These are phyloP conservation scores for Berberis vulgaris DNA, from an alignment of 164 flowering plant genomes.

Conservation along the genomic window DNA sequence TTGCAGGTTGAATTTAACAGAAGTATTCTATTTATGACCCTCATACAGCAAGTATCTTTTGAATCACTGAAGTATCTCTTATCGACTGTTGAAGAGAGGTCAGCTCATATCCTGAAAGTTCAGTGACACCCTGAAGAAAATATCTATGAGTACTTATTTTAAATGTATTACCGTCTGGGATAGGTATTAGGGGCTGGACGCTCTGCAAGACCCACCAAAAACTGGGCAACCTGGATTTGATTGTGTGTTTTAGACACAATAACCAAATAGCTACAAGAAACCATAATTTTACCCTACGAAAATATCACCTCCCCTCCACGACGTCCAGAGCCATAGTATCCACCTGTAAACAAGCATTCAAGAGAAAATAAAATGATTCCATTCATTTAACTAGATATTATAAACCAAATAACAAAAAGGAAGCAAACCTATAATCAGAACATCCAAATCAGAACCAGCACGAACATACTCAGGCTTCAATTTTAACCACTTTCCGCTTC, in stretches of 20 bases:
- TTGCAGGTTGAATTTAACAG: no score
- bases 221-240: conserved; percentile 69
- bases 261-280: background rate
- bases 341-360: conserved; percentile 43
- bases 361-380: background rate
- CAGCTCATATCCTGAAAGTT: background rate
- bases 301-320: conserved; percentile 78
- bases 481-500: conserved; percentile 96
- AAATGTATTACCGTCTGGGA: conserved; percentile 52
- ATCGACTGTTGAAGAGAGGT: no score
- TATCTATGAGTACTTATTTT: no score
- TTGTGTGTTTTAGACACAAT: background rate
- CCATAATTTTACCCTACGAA: background rate
- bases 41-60: no score
- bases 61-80: no score
- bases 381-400: background rate
- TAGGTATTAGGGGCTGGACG: conserved; percentile 41
- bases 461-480: conserved; percentile 88
- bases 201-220: conserved; percentile 92
- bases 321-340: conserved; percentile 96
- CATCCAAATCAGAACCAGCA: conserved; percentile 89
- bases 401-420: background rate
- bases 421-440: conserved; percentile 71
- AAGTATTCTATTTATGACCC: no score
- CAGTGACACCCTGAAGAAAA: background rate